These are phyloP conservation scores for Fagopyrum esculentum DNA, from an alignment of 148 eudicot species.

Conservation along the genomic window DNA sequence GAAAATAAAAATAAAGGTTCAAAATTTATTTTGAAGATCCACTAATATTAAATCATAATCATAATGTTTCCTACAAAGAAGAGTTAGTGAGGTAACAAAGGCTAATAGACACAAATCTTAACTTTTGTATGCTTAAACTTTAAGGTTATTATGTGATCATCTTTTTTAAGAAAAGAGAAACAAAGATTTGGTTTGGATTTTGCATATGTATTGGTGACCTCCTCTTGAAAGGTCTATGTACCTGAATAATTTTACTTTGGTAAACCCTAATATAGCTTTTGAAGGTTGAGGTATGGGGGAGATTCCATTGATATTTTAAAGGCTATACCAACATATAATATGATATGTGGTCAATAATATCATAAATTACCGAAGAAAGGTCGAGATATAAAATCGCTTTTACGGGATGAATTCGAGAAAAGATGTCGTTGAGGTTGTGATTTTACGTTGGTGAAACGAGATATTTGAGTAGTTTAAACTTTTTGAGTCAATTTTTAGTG, in stretches of 20 bases:
- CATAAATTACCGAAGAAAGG: too few relatives aligned
- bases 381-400: too few relatives aligned
- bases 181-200: background rate
- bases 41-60: background rate
- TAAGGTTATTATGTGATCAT: background rate
- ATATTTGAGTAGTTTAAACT: too few relatives aligned
- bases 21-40: background rate
- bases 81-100: background rate
- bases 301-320: too few relatives aligned
- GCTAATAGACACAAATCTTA: slow-evolving; percentile 9
- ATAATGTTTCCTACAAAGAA: slow-evolving; percentile 10
- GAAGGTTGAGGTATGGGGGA: too few relatives aligned
- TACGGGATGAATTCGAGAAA: too few relatives aligned
- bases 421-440: too few relatives aligned
- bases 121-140: slow-evolving; percentile 8
- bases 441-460: too few relatives aligned
- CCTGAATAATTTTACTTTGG: background rate
- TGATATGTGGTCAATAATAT: too few relatives aligned
- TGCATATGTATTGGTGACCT: background rate
- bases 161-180: background rate
- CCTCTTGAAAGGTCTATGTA: background rate
- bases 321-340: too few relatives aligned
- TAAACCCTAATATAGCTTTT: background rate
- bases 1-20: background rate
- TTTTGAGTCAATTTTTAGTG: too few relatives aligned